Conservation (phyloP, 2,329 filamentous ascomycete genomes). For the Aspergillus sp. region DNA sequence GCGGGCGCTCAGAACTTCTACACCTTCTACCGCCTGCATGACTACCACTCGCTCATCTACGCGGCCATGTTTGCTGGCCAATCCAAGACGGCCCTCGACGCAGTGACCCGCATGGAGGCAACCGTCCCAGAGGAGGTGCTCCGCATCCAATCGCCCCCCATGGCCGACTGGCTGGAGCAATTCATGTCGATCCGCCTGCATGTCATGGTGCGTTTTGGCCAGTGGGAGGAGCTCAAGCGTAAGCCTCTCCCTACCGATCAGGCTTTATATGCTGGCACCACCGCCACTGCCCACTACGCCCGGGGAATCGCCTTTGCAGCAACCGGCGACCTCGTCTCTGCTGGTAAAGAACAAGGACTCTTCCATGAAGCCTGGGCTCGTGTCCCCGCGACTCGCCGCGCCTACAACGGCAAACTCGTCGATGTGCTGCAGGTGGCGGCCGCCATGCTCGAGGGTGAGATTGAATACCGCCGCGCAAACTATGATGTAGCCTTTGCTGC, state of each 20-base stretch:
- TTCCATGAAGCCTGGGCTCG: conserved; percentile 48
- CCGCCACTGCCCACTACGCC: conserved; percentile 62
- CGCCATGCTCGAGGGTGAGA: conserved; percentile 66
- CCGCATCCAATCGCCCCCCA: conserved; percentile 61
- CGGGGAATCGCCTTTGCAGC: conserved; percentile 62
- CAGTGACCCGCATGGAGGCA: conserved; percentile 53
- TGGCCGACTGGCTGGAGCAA: conserved; percentile 74
- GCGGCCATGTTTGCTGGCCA: conserved; percentile 70
- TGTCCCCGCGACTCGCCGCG: conserved; percentile 56
- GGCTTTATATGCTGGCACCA: conserved; percentile 62
- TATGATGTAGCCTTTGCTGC: conserved; percentile 54
- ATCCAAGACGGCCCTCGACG: conserved; percentile 57
- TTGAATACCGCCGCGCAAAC: conserved; percentile 61
- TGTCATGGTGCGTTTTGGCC: conserved; percentile 66
- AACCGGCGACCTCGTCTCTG: conserved; percentile 48
- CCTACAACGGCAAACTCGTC: conserved; percentile 62
- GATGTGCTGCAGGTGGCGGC: conserved; percentile 60
- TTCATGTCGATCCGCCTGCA: conserved; percentile 64
- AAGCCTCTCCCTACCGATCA: conserved; percentile 53
- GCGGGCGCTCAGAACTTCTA: conserved; percentile 65
- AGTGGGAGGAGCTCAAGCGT: conserved; percentile 62
- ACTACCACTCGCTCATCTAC: conserved; percentile 69
- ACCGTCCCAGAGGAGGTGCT: conserved; percentile 61
- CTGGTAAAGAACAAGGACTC: conserved; percentile 44
- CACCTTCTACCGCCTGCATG: conserved; percentile 65